These are phyloP conservation scores for Kwoniella mangroviensis DNA, from an alignment of 768 basidiomycete genomes.

Conservation along the genomic window DNA sequence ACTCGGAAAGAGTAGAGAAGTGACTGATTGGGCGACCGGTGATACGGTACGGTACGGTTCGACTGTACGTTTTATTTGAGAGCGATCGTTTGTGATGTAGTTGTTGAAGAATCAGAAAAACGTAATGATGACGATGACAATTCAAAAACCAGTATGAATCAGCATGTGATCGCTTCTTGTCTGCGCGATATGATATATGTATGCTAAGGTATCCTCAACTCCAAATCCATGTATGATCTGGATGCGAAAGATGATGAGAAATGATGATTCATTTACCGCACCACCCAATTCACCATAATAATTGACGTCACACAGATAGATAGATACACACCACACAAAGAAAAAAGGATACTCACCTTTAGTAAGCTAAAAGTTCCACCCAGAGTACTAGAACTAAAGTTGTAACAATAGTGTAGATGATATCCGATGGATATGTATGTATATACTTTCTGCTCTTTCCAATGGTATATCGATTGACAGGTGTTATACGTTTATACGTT, in stretches of 20 bases:
- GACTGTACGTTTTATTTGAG: neutral
- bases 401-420: neutral
- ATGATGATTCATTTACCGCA: neutral
- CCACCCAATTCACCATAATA: neutral
- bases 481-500: neutral
- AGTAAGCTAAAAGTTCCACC: slow-evolving; percentile 3
- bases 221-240: neutral
- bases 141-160: neutral
- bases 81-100: neutral
- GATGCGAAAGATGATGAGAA: neutral
- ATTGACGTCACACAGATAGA: slow-evolving; percentile 12
- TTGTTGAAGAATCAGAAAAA: neutral
- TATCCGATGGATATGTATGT: neutral
- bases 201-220: neutral
- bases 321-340: too few species aligned
- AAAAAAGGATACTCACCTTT: slow-evolving; percentile 16
- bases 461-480: neutral
- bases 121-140: slow-evolving; percentile 8
- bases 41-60: neutral
- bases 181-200: neutral
- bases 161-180: neutral
- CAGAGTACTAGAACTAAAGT: neutral
- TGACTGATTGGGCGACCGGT: too few species aligned
- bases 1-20: too few species aligned
- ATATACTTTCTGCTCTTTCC: neutral